These are phyloP conservation scores for Paraconiothyrium sp. DNA, from an alignment of 2,329 filamentous ascomycete genomes.

Conservation along the genomic window DNA sequence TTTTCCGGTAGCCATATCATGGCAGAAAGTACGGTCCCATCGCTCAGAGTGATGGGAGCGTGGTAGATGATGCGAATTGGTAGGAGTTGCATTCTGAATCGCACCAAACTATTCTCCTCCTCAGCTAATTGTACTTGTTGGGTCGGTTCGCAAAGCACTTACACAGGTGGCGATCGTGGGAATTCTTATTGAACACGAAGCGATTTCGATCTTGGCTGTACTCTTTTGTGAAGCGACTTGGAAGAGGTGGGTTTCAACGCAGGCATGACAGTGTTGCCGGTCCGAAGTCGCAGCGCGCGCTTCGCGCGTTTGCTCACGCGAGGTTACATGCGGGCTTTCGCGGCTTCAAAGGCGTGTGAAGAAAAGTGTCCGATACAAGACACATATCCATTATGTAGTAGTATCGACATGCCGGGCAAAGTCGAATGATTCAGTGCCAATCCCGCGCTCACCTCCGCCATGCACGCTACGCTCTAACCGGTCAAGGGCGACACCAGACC, in stretches of 20 bases:
- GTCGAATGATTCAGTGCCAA: background rate
- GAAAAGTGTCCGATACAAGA: background rate
- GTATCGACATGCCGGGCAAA: background rate
- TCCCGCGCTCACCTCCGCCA: conserved; percentile 7
- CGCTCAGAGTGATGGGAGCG: conserved; percentile 9
- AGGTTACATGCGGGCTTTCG: conserved; percentile 6
- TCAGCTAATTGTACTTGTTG: background rate
- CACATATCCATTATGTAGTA: conserved; percentile 7
- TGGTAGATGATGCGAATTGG: conserved; percentile 15
- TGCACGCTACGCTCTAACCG: background rate
- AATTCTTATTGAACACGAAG: background rate
- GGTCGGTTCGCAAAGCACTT: background rate
- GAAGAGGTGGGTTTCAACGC: background rate
- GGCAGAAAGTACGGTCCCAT: conserved; percentile 10
- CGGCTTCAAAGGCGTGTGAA: conserved; percentile 2
- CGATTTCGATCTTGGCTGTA: background rate
- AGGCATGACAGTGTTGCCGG: background rate
- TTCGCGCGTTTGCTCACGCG: background rate
- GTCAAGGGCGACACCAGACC: background rate
- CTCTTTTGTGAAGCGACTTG: background rate
- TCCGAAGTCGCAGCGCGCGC: conserved; percentile 6
- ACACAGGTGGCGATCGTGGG: background rate
- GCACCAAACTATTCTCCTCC: background rate
- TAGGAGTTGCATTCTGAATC: conserved; percentile 8
- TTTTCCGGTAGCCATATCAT: conserved; percentile 14